Evolutionary conservation across 225 moss, liverwort and hornwort genomes (phyloP).

Genomic region (Bryum argenteum): DNA sequence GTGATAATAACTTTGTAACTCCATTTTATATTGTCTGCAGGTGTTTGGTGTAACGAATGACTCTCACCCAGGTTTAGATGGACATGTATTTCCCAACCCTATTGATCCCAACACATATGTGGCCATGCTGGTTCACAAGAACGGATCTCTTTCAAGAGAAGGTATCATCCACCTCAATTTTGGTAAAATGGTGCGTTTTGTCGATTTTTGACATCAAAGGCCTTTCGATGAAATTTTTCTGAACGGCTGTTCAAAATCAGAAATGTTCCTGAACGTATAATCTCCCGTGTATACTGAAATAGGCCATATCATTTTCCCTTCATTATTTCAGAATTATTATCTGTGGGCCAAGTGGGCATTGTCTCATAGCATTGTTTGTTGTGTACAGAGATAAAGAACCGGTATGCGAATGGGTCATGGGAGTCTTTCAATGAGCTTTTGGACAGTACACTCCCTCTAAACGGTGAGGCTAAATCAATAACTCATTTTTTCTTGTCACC

Average conservation of each 20-base stretch:
- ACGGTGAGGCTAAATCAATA: slow-evolving; percentile 46
- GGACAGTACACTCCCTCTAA: slow-evolving; percentile 61
- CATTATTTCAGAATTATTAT: too few species aligned
- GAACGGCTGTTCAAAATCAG: too few species aligned
- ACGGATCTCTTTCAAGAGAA: slow-evolving; percentile 93
- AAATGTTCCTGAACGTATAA: too few species aligned
- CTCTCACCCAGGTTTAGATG: slow-evolving; percentile 76
- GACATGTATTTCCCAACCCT: slow-evolving; percentile 88
- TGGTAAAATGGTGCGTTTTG: too few species aligned
- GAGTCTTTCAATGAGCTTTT: slow-evolving; percentile 71
- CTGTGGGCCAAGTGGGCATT: too few species aligned
- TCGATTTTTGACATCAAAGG: too few species aligned
- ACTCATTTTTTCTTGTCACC: neutral
- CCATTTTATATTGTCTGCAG: slow-evolving; percentile 38
- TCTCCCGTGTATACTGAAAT: too few species aligned
- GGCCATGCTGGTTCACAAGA: slow-evolving; percentile 93
- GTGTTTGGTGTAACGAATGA: slow-evolving; percentile 82
- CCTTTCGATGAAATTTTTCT: too few species aligned
- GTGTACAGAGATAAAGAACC: slow-evolving; percentile 70
- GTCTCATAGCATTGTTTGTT: neutral
- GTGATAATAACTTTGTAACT: too few species aligned
- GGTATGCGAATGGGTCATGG: slow-evolving; percentile 77
- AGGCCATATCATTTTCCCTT: too few species aligned
- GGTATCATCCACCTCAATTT: too few species aligned
- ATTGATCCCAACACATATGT: slow-evolving; percentile 77